Conservation (phyloP, 495 filamentous ascomycete genomes). For the Hypoxylon fuscum region DNA sequence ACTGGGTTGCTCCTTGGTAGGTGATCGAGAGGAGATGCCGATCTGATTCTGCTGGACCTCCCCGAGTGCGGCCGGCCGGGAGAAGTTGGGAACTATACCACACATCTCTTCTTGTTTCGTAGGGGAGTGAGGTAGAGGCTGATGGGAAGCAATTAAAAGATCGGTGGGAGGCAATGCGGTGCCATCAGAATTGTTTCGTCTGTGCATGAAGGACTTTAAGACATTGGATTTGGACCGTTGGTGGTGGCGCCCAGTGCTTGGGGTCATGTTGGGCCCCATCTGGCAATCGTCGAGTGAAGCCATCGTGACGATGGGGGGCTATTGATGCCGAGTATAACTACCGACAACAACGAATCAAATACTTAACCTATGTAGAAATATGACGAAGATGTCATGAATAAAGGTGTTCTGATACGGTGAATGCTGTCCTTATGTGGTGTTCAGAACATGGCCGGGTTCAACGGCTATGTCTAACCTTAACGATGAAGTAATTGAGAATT, state of each 20-base stretch:
- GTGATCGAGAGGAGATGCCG: conserved; percentile 47
- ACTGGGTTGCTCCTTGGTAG: conserved; percentile 46
- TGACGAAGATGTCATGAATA: conserved; percentile 7
- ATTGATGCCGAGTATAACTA: conserved; percentile 2
- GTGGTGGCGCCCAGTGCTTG: conserved; percentile 37
- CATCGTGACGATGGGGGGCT: conserved; percentile 23
- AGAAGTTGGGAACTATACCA: conserved; percentile 31
- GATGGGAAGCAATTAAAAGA: conserved; percentile 33
- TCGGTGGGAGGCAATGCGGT: conserved; percentile 48
- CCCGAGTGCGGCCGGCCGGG: conserved; percentile 54
- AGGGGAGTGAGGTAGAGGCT: conserved; percentile 23
- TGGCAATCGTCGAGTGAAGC: conserved; percentile 38
- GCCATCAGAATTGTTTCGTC: conserved; percentile 60
- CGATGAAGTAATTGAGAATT: conserved; percentile 16
- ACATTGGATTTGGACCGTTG: conserved; percentile 66
- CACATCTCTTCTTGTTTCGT: conserved; percentile 40
- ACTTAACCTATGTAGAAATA: conserved; percentile 2
- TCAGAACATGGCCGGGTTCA: conserved; percentile 17
- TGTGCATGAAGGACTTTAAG: conserved; percentile 65
- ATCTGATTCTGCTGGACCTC: conserved; percentile 62
- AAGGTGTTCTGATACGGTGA: conserved; percentile 6
- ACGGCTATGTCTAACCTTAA: conserved; percentile 18
- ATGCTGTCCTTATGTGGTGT: conserved; percentile 16
- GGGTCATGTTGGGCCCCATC: conserved; percentile 32
- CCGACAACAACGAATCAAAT: conserved; percentile 2